Evolutionary conservation across 495 filamentous ascomycete species (phyloP).

Genomic region (Clohesyomyces aquaticus): DNA sequence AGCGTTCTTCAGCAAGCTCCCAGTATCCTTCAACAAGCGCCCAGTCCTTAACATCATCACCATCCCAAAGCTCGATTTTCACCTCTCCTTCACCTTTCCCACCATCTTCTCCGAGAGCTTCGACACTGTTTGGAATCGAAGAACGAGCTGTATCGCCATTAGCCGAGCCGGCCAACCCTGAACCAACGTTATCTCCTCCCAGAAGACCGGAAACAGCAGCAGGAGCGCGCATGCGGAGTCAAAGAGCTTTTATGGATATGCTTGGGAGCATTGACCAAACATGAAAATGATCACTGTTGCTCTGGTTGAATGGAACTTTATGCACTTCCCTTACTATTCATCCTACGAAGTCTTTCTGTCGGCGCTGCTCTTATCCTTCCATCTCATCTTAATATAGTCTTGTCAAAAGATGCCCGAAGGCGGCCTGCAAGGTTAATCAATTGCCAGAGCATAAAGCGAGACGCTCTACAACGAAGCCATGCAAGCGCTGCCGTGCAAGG

Average conservation of each 20-base stretch:
- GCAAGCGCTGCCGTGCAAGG: no score
- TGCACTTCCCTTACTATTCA: no score
- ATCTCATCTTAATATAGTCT: no score
- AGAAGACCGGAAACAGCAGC: background rate
- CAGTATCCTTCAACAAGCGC: background rate
- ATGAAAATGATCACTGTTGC: background rate
- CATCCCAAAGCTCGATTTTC: background rate
- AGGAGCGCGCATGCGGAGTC: slow-evolving; percentile 12
- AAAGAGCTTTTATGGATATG: slow-evolving; percentile 10
- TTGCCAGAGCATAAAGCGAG: no score
- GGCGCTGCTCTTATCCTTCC: no score
- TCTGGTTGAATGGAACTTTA: no score
- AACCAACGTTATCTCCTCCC: no score
- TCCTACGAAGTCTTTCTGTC: no score
- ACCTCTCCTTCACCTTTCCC: background rate
- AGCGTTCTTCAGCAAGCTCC: background rate
- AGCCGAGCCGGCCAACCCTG: background rate
- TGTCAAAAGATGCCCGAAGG: no score
- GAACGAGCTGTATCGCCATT: background rate
- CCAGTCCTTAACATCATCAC: background rate
- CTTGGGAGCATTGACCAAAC: slow-evolving; percentile 8
- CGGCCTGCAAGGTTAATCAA: no score
- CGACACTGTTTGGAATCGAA: background rate
- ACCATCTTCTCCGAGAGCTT: background rate
- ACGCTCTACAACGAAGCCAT: no score